Evolutionary conservation across 2,329 filamentous ascomycete species (phyloP).

Genomic region (Nakataea oryzae): DNA sequence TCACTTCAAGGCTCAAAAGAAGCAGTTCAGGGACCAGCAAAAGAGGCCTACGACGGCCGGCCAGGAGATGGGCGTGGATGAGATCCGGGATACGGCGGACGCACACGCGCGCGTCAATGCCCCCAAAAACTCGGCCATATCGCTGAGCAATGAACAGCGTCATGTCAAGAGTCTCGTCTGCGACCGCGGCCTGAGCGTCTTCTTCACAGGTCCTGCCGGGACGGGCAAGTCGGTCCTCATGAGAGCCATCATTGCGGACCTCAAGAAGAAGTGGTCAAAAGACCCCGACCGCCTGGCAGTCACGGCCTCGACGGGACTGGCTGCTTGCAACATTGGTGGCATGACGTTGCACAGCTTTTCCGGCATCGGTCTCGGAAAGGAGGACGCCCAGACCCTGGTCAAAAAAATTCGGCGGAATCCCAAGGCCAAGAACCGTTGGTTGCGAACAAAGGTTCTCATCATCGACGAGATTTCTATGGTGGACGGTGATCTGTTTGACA

Average conservation of each 20-base stretch:
- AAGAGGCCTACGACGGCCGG: constrained; percentile 32
- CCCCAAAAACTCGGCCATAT: constrained; percentile 35
- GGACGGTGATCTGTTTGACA: constrained; percentile 93
- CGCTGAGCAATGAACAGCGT: constrained; percentile 77
- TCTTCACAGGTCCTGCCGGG: constrained; percentile 94
- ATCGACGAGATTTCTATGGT: constrained; percentile 99
- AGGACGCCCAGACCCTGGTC: constrained; percentile 66
- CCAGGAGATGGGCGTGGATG: constrained; percentile 3
- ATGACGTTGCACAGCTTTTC: constrained; percentile 94
- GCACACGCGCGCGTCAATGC: background rate
- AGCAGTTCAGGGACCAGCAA: constrained; percentile 55
- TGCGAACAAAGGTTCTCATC: constrained; percentile 76
- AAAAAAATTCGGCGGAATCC: constrained; percentile 84
- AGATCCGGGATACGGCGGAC: background rate
- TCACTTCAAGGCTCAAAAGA: constrained; percentile 68
- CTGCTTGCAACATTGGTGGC: constrained; percentile 92
- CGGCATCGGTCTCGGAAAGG: constrained; percentile 91
- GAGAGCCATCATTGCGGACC: constrained; percentile 73
- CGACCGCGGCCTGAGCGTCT: constrained; percentile 74
- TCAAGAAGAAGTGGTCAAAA: constrained; percentile 64
- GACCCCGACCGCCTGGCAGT: constrained; percentile 83
- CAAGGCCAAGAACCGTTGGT: constrained; percentile 83
- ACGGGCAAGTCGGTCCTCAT: constrained; percentile 96
- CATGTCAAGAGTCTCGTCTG: constrained; percentile 77
- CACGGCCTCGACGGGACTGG: constrained; percentile 89